phyloP scores from a whole-genome alignment of 192 early-diverging fungal genomes.

The Backusella sp. region DNA sequence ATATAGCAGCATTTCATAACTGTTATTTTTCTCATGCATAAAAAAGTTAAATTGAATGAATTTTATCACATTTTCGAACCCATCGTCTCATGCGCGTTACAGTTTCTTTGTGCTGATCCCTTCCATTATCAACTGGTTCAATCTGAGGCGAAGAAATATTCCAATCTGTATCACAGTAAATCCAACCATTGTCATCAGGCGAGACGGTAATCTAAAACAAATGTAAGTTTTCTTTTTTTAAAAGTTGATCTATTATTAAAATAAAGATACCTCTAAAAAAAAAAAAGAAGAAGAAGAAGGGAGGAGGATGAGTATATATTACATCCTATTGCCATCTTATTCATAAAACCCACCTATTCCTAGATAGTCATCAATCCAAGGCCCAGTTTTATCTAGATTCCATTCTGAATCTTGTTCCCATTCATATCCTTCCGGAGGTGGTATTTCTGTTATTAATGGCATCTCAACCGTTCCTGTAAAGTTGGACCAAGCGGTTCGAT shows the following conservation, averaged over 20 bases:
- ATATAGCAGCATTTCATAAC: too few relatives aligned
- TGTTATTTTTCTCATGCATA: neutral
- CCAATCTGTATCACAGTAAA: conserved; percentile 39
- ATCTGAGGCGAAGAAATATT: conserved; percentile 7
- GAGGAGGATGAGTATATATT: neutral
- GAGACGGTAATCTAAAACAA: conserved; percentile 15
- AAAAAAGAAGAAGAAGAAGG: too few relatives aligned
- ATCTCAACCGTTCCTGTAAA: conserved; percentile 23
- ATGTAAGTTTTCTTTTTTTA: neutral
- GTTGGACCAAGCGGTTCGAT: conserved; percentile 36
- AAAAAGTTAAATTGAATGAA: neutral
- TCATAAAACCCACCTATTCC: conserved; percentile 21
- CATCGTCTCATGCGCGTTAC: conserved; percentile 33
- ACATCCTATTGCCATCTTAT: too few relatives aligned
- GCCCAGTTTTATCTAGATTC: conserved; percentile 30
- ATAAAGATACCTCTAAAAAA: neutral
- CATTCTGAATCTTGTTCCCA: conserved; percentile 33
- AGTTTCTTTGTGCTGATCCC: neutral
- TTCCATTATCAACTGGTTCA: neutral
- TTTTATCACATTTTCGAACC: conserved; percentile 21
- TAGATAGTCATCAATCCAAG: conserved; percentile 37
- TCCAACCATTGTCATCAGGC: conserved; percentile 42
- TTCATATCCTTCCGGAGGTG: conserved; percentile 31
- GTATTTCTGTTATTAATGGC: conserved; percentile 1
- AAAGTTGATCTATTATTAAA: neutral